Conservation (phyloP, 306 rosid species). For the Fragaria iinumae region DNA sequence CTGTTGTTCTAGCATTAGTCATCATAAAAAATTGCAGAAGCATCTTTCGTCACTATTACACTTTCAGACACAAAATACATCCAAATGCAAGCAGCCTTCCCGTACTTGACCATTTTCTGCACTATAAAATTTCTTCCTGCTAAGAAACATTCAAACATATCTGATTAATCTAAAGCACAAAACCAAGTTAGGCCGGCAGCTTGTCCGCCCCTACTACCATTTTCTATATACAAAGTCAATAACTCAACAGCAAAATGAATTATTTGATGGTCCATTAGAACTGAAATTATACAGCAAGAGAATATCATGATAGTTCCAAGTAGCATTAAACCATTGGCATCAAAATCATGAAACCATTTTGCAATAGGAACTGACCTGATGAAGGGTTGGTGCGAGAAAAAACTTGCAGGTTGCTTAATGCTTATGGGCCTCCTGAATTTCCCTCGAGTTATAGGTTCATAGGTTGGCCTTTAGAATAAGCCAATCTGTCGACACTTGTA, state of each 20-base stretch:
- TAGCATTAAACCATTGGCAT: neutral
- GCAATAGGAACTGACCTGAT: neutral
- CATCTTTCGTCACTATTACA: neutral
- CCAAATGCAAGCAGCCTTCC: constrained; percentile 13
- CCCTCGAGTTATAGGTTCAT: neutral
- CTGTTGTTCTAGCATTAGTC: constrained; percentile 1
- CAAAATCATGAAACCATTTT: neutral
- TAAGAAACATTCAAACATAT: constrained; percentile 15
- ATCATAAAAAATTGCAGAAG: neutral
- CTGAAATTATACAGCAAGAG: constrained; percentile 20
- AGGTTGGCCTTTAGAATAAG: constrained; percentile 16
- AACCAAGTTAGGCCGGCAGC: constrained; percentile 31
- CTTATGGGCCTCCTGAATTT: neutral
- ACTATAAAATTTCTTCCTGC: constrained; percentile 15
- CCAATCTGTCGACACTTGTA: neutral
- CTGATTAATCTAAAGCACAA: constrained; percentile 21
- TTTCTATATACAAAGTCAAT: constrained; percentile 31
- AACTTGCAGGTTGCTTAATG: neutral
- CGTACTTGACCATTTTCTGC: neutral
- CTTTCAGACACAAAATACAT: constrained; percentile 26
- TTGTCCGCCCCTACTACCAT: constrained; percentile 17
- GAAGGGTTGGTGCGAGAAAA: neutral
- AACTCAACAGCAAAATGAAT: constrained; percentile 26
- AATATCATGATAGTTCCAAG: constrained; percentile 14
- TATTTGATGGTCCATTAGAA: constrained; percentile 24